These are phyloP conservation scores for Ophiostoma angusticollis DNA, from an alignment of 2,329 filamentous ascomycete species.

Conservation along the genomic window DNA sequence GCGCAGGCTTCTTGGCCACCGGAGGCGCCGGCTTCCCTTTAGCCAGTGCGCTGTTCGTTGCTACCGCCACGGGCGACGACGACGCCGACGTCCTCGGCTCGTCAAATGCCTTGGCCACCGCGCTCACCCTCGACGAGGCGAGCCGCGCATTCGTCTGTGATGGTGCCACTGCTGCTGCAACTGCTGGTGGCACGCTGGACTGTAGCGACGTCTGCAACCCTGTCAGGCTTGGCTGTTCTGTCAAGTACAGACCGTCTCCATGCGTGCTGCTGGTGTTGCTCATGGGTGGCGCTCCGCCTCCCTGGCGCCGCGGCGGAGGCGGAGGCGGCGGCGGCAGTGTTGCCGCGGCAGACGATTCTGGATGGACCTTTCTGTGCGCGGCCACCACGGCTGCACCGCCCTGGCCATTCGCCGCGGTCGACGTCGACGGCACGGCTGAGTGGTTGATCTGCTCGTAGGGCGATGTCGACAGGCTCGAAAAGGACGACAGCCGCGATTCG, in stretches of 20 bases:
- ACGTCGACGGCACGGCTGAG: conserved; percentile 32
- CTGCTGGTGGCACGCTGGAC: conserved; percentile 24
- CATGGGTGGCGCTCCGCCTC: background rate
- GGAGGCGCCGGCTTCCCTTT: conserved; percentile 35
- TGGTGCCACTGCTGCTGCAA: background rate
- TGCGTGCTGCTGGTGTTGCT: no score
- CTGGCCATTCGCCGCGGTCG: conserved; percentile 32
- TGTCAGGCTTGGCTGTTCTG: no score
- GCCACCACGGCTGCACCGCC: conserved; percentile 11
- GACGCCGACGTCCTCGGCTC: conserved; percentile 24
- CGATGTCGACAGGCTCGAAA: conserved; percentile 45
- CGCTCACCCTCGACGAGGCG: conserved; percentile 5
- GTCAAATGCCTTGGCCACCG: conserved; percentile 10
- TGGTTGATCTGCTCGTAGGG: conserved; percentile 46
- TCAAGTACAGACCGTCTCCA: no score
- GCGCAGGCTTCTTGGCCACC: conserved; percentile 51
- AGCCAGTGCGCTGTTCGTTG: conserved; percentile 5
- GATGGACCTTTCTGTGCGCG: conserved; percentile 28
- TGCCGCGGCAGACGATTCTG: conserved; percentile 18
- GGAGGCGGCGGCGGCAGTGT: conserved; percentile 36
- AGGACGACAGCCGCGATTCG: conserved; percentile 38
- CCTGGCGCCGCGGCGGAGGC: conserved; percentile 14
- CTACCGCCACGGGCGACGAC: background rate
- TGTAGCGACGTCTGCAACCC: conserved; percentile 26
- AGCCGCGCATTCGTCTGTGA: background rate